These are phyloP conservation scores for Boletus mariae DNA, from an alignment of 1,284 basidiomycete species.

Conservation along the genomic window DNA sequence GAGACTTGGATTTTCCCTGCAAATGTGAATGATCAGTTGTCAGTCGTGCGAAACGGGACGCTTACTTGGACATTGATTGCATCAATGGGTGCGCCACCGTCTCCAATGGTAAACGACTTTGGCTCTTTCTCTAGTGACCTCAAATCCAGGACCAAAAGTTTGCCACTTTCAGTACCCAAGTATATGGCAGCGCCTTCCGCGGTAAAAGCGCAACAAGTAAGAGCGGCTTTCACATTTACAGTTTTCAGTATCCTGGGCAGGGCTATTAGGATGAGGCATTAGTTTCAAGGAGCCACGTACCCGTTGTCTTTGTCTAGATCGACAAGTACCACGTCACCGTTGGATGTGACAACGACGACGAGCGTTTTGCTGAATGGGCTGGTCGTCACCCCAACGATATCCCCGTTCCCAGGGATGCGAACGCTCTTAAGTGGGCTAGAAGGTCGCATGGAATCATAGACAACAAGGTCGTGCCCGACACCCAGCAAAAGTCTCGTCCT, in stretches of 20 bases:
- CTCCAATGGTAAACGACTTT: slow-evolving; percentile 48
- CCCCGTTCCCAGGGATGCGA: slow-evolving; percentile 42
- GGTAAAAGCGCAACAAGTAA: slow-evolving; percentile 62
- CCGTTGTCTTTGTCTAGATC: slow-evolving; percentile 73
- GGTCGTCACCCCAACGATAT: slow-evolving; percentile 51
- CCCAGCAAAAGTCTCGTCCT: slow-evolving; percentile 56
- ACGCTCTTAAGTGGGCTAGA: slow-evolving; percentile 53
- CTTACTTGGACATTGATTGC: slow-evolving; percentile 57
- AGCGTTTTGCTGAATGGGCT: slow-evolving; percentile 74
- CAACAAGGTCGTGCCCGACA: slow-evolving; percentile 47
- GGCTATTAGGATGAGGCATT: not conserved
- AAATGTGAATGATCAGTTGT: not conserved
- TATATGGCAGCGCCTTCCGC: slow-evolving; percentile 64
- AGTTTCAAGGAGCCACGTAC: slow-evolving; percentile 36
- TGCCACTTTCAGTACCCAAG: slow-evolving; percentile 60
- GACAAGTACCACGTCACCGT: slow-evolving; percentile 52
- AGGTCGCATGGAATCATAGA: slow-evolving; percentile 61
- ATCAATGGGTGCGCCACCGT: slow-evolving; percentile 44
- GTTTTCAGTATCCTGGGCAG: slow-evolving; percentile 51
- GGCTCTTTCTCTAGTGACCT: slow-evolving; percentile 61
- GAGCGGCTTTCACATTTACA: slow-evolving; percentile 45
- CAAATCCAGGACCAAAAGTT: slow-evolving; percentile 57
- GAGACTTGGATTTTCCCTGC: slow-evolving; percentile 38
- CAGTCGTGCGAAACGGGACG: not conserved
- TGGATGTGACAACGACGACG: slow-evolving; percentile 52